phyloP scores from a whole-genome alignment of 257 asterid genomes.

The Verbena officinalis region DNA sequence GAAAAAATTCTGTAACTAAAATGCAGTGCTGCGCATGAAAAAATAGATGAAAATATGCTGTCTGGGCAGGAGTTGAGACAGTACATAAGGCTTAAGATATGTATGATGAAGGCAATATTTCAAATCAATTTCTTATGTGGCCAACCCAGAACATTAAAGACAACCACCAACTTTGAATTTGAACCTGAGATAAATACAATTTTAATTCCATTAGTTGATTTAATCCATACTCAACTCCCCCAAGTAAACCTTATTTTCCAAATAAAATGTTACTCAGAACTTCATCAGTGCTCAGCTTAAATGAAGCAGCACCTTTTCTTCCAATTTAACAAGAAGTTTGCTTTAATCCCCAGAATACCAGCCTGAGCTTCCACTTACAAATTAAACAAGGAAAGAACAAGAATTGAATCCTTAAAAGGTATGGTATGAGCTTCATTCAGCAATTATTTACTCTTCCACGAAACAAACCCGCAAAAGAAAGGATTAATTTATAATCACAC shows the following conservation, averaged over 20 bases:
- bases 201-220: neutral
- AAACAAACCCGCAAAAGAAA: slow-evolving; percentile 4
- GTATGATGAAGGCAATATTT: slow-evolving; percentile 4
- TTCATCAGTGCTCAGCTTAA: neutral
- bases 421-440: slow-evolving; percentile 1
- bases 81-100: neutral
- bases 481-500: neutral
- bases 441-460: neutral
- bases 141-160: neutral
- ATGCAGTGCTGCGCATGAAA: slow-evolving; percentile 14
- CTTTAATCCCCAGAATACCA: slow-evolving; percentile 12
- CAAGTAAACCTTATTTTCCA: neutral
- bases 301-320: too few relatives aligned
- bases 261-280: neutral
- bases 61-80: neutral
- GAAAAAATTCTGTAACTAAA: slow-evolving; percentile 16
- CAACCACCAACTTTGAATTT: neutral
- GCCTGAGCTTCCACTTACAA: neutral
- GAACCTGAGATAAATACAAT: neutral
- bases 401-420: neutral
- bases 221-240: neutral
- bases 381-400: neutral
- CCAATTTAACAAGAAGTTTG: neutral
- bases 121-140: neutral
- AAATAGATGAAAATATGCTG: slow-evolving; percentile 11